Base-by-base conservation (phyloP, 2,329 filamentous ascomycete species). In the Monilinia fructicola region DNA sequence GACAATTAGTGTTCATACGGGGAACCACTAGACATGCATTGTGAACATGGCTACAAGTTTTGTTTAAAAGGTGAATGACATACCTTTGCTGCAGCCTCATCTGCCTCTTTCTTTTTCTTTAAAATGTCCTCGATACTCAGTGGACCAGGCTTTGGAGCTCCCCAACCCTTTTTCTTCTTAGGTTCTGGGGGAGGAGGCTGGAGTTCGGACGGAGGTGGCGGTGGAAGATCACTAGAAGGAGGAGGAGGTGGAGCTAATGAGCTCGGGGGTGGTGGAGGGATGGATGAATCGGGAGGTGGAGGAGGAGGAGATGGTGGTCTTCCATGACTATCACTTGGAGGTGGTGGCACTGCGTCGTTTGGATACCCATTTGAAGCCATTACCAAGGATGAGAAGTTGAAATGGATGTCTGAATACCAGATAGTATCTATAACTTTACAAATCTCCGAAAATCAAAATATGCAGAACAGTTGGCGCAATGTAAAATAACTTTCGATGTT, bases 101-200 rank as follows among this genome's bases (percentile, higher is more conserved):
- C 92, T 38, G 91, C 90, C 69, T 91, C 92, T 76, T 90, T 91
- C 82, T 96, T 96, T 79, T 93, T 90, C 71, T 87, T 87, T 28
- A 97, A 79, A 5, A 97, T 84, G 73, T 96, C 91, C 78, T 97
- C 93, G 66, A 97, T 89, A 76, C 92, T 93, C 58, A 96, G 81
- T 11, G 90, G 90, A 60, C 74, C 74, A 11, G 74, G 72, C 56
- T 72, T 73, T 75, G 75, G 68, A 28, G 78, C 72, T 16, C 81
- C 82, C 82, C 82, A 85, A 71, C 84, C 83, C 62, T 76, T 73
- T 73, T 87, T 85, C 74, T 85, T 85, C 72, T 83, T 76, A 64
- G 71, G 71, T 81, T 78, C 82, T 26, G 83, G 80, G 26, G 82
- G 79, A 7, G 79, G 83, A 16, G 78, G 78, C 26, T 70, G 54